Evolutionary conservation across 176 grass and related monocot species (phyloP), one percentile per base, ranked within the genome.

Genomic region (Sorghum bicolor): DNA sequence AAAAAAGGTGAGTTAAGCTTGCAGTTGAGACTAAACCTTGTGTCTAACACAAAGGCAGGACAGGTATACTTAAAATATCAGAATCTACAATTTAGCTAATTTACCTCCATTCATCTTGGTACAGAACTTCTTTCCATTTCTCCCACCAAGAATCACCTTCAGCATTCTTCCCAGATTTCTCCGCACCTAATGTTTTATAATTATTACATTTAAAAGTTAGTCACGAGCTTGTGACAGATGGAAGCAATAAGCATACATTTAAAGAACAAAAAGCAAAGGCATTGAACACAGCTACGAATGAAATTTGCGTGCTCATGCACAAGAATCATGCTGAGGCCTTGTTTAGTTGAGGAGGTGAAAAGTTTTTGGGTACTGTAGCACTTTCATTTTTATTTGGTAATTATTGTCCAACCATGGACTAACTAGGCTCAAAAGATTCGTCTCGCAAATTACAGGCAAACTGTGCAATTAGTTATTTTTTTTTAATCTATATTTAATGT

Each of bases 71-170:
- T 55, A 24, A 75, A 78, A 83, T 62, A 19, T 83, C 6, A 64
- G 53, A 72, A 77, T 60, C 41, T 52, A 45, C 37, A 72, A 24
- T 8, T 34, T 6, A 31, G 25, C 48, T 43, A 69, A 64, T 52
- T 92, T 85, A 99, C 96, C 93, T 96, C 96, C 96, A 99, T 84
- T 96, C 91, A 72, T 99, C 96, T 85, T 99, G 96, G 74, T 99
- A 93, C 63, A 99, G 81, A 92, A 99, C 89, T 89, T 99, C 96
- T 87, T 99, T 93, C 96, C 96, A 99, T 81, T 92, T 99, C 73
- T 96, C 96, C 96, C 93, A 94, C 93, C 93, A 99, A 48, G 91
- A 90, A 77, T 95, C 93, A 64, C 91, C 89, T 78, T 92, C 87
- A 77, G 77, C 89, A 85, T 96, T 99, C 77, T 87, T 92, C 74